phyloP scores from a whole-genome alignment of 306 rosid species.

The Leucaena leucocephala region DNA sequence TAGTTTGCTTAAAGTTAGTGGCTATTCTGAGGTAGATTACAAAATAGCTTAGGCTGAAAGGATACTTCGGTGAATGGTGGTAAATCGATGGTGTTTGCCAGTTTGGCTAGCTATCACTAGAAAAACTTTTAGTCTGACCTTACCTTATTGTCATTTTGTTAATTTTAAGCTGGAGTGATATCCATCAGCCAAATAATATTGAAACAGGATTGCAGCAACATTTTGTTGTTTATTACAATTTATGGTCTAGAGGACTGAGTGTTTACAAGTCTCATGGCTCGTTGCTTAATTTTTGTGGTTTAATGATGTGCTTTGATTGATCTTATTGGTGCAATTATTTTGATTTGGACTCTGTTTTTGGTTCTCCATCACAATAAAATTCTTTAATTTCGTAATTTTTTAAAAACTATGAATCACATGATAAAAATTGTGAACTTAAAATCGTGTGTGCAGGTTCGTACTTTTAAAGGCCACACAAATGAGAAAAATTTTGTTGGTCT shows the following conservation, averaged over 20 bases:
- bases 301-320: neutral
- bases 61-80: too few species aligned
- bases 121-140: neutral
- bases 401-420: neutral
- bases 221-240: neutral
- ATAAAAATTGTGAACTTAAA: constrained; percentile 28
- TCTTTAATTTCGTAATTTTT: neutral
- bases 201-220: neutral
- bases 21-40: too few species aligned
- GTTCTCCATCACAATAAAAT: neutral
- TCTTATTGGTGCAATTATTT: constrained; percentile 5
- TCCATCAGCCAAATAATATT: neutral
- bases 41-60: too few species aligned
- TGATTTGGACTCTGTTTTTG: constrained; percentile 1
- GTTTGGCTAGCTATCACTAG: neutral
- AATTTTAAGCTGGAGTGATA: constrained; percentile 1
- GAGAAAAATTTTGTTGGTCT: constrained; percentile 99
- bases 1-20: too few species aligned
- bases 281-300: neutral
- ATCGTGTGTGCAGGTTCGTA: constrained; percentile 64
- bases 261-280: neutral
- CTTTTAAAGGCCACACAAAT: constrained; percentile 86
- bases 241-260: neutral
- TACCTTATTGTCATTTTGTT: neutral
- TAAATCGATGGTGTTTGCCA: too few species aligned